Conservation (phyloP, 2,329 filamentous ascomycete species). For the Paecilomyces fulvus region DNA sequence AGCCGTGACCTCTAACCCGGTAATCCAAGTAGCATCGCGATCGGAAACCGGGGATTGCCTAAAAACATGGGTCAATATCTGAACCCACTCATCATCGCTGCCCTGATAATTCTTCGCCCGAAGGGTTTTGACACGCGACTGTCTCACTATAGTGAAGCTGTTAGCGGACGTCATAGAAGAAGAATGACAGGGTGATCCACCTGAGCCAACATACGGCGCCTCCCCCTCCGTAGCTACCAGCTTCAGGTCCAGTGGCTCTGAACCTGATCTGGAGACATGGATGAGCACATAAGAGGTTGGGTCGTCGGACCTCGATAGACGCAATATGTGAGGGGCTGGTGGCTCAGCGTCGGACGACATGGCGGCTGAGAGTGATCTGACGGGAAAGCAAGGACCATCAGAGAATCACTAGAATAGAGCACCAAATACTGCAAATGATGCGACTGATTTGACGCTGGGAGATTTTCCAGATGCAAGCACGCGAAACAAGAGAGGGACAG, state of each 20-base stretch:
- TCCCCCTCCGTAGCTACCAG: constrained; percentile 53
- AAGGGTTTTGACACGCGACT: constrained; percentile 27
- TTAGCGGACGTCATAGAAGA: constrained; percentile 5
- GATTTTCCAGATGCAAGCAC: background rate
- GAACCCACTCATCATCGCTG: constrained; percentile 33
- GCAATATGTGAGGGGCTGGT: constrained; percentile 34
- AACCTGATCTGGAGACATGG: constrained; percentile 34
- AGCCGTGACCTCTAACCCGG: constrained; percentile 25
- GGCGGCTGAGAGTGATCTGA: background rate
- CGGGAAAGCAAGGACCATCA: background rate
- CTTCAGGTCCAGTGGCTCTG: constrained; percentile 42
- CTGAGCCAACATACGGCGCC: constrained; percentile 41
- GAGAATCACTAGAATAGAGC: background rate
- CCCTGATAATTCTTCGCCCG: constrained; percentile 37
- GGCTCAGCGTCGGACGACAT: constrained; percentile 7
- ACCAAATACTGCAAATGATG: background rate
- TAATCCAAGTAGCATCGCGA: constrained; percentile 10
- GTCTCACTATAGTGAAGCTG: constrained; percentile 27
- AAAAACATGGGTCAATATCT: constrained; percentile 28
- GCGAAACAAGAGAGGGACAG: background rate
- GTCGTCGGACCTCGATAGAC: constrained; percentile 41
- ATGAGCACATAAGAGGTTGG: constrained; percentile 39
- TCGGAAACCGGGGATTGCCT: constrained; percentile 16
- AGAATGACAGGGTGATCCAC: constrained; percentile 22
- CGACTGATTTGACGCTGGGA: background rate